A percentile compares a stretch with the other conserved stretches of the same genome.
Evolutionary conservation across 2,329 filamentous ascomycete genomes (phyloP).

Genomic region (Cadophora sp.): DNA sequence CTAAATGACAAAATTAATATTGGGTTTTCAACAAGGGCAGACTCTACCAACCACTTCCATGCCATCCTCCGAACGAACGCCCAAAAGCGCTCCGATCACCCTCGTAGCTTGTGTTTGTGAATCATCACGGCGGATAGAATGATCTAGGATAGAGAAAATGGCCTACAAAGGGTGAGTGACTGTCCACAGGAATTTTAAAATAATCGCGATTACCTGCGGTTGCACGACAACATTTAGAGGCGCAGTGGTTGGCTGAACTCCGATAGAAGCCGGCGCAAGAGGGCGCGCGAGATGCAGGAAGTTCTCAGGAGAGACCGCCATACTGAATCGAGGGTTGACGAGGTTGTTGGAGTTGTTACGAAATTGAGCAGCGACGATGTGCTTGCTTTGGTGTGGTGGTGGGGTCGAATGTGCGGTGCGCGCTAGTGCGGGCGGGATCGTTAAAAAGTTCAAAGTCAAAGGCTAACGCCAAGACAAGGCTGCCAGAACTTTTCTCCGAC

Average conservation of each 20-base stretch:
- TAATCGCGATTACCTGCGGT: conserved; percentile 74
- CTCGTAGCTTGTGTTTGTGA: conserved; percentile 82
- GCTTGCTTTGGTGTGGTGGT: neutral
- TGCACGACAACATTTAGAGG: conserved; percentile 95
- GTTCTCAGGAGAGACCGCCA: conserved; percentile 78
- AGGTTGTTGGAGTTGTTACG: conserved; percentile 2
- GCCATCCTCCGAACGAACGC: conserved; percentile 93
- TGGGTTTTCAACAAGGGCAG: neutral
- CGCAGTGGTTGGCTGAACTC: conserved; percentile 78
- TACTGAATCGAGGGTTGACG: conserved; percentile 59
- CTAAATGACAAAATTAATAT: neutral
- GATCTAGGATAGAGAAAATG: conserved; percentile 84
- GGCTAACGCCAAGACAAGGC: conserved; percentile 59
- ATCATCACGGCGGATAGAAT: conserved; percentile 78
- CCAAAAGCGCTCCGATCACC: conserved; percentile 95
- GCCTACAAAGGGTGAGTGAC: conserved; percentile 54
- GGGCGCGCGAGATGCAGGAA: conserved; percentile 96
- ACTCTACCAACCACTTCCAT: conserved; percentile 69
- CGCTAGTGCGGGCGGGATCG: neutral
- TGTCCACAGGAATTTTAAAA: conserved; percentile 2
- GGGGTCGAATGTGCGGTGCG: neutral
- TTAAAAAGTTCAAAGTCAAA: conserved; percentile 1
- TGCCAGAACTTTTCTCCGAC: conserved; percentile 1
- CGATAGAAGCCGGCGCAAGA: conserved; percentile 80
- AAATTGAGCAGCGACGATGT: neutral